These are phyloP conservation scores for Monosporascus sp. DNA, from an alignment of 2,329 filamentous ascomycete species.

Conservation along the genomic window DNA sequence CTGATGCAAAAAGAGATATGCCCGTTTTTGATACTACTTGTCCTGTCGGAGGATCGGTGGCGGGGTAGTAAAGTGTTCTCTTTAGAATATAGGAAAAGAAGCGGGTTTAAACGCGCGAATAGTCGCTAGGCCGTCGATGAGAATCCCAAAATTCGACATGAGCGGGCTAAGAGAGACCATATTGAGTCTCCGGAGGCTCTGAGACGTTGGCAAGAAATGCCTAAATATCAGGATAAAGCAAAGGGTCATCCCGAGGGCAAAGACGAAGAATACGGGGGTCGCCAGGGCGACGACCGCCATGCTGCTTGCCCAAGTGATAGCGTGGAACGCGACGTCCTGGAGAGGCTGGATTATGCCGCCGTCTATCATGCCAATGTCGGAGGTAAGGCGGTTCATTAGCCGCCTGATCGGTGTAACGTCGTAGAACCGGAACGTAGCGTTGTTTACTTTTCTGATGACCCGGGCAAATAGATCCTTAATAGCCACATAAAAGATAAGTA, in stretches of 20 bases:
- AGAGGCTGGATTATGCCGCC: slow-evolving; percentile 76
- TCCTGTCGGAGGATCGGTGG: too few species aligned
- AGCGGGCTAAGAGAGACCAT: slow-evolving; percentile 86
- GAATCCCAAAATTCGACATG: slow-evolving; percentile 87
- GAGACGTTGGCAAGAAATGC: slow-evolving; percentile 75
- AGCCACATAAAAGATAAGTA: slow-evolving; percentile 72
- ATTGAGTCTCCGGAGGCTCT: slow-evolving; percentile 76
- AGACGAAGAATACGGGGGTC: slow-evolving; percentile 70
- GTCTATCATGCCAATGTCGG: slow-evolving; percentile 84
- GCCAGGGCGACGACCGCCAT: slow-evolving; percentile 74
- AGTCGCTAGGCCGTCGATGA: slow-evolving; percentile 79
- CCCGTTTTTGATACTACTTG: too few species aligned
- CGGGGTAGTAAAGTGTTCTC: too few species aligned
- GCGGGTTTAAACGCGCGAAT: slow-evolving; percentile 82
- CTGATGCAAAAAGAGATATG: too few species aligned
- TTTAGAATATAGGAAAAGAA: too few species aligned
- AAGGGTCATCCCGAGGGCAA: slow-evolving; percentile 62
- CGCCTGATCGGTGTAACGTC: slow-evolving; percentile 85
- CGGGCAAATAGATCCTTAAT: slow-evolving; percentile 69
- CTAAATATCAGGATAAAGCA: slow-evolving; percentile 71
- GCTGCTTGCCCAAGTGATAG: slow-evolving; percentile 66
- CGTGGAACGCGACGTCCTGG: slow-evolving; percentile 62
- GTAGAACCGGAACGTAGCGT: slow-evolving; percentile 84
- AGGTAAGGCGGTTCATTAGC: slow-evolving; percentile 87
- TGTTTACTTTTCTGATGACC: slow-evolving; percentile 68